These are phyloP conservation scores for Rhipidocladum racemiflorum DNA, from an alignment of 176 grass and related monocot species.

Conservation along the genomic window DNA sequence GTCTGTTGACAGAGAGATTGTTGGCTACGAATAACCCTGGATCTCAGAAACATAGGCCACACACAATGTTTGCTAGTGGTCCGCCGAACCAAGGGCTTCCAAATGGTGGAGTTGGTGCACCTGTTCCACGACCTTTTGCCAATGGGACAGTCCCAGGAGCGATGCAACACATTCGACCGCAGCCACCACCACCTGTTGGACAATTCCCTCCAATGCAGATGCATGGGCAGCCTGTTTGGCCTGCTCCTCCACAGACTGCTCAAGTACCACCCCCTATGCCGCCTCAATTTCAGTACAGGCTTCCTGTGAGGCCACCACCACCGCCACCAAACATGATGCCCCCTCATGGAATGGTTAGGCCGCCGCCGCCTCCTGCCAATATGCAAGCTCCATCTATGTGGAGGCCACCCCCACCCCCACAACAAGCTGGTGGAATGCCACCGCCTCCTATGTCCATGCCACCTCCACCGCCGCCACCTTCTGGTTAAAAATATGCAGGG, in stretches of 20 bases:
- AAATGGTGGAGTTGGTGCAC: slow-evolving; percentile 40
- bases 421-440: slow-evolving; percentile 56
- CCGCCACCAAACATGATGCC: slow-evolving; percentile 65
- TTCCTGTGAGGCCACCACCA: slow-evolving; percentile 43
- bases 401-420: slow-evolving; percentile 59
- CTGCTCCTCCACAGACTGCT: slow-evolving; percentile 35
- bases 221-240: slow-evolving; percentile 63
- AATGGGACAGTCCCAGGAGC: slow-evolving; percentile 54
- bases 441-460: slow-evolving; percentile 56
- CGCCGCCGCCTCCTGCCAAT: slow-evolving; percentile 40
- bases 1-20: slow-evolving; percentile 51
- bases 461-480: slow-evolving; percentile 32
- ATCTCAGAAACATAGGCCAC: slow-evolving; percentile 71
- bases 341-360: slow-evolving; percentile 69
- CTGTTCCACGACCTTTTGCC: slow-evolving; percentile 59
- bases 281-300: slow-evolving; percentile 47
- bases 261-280: slow-evolving; percentile 42
- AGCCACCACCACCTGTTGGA: slow-evolving; percentile 42
- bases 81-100: slow-evolving; percentile 55
- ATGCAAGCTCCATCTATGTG: slow-evolving; percentile 58
- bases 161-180: slow-evolving; percentile 51
- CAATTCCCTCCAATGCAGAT: slow-evolving; percentile 82
- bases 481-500: slow-evolving; percentile 30
- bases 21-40: slow-evolving; percentile 75
- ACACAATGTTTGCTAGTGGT: slow-evolving; percentile 89